A percentile compares a stretch with the other conserved stretches of the same genome.
Conservation (phyloP, 2,329 filamentous ascomycete genomes). For the Alternaria sp. region DNA sequence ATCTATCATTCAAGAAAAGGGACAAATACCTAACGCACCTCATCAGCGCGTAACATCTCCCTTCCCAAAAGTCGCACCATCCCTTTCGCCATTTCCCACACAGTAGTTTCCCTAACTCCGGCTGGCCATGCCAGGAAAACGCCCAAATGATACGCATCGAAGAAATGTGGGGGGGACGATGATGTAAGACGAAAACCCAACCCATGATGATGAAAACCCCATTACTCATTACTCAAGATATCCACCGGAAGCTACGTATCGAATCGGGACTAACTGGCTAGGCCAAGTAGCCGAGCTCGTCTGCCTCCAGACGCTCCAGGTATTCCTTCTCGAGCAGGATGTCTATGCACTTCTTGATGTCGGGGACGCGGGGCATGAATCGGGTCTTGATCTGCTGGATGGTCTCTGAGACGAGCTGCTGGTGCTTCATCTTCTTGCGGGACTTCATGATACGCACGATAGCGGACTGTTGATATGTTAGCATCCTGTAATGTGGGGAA, state of each 20-base stretch:
- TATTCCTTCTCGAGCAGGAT: conserved; percentile 99
- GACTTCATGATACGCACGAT: conserved; percentile 99
- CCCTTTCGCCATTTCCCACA: not conserved
- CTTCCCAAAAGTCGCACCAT: not conserved
- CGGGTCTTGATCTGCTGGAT: conserved; percentile 93
- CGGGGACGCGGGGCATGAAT: conserved; percentile 88
- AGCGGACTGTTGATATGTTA: conserved; percentile 71
- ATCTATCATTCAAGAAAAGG: not conserved
- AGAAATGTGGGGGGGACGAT: not conserved
- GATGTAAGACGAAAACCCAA: conserved; percentile 6
- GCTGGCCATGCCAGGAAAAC: conserved; percentile 2
- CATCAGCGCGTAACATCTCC: not conserved
- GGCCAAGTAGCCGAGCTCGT: conserved; percentile 89
- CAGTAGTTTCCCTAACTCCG: not conserved
- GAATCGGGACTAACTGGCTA: not conserved
- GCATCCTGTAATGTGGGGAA: conserved; percentile 9
- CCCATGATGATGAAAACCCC: conserved; percentile 4
- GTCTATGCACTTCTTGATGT: conserved; percentile 99
- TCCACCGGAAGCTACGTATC: not conserved
- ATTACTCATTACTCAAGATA: conserved; percentile 12
- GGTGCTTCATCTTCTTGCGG: conserved; percentile 98
- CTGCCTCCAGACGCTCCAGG: conserved; percentile 90
- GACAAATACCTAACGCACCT: not conserved
- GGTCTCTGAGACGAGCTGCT: conserved; percentile 89
- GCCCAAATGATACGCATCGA: conserved; percentile 7